A percentile compares a stretch with the other conserved stretches of the same genome.
phyloP scores from a whole-genome alignment of 2,329 filamentous ascomycete species.

The Phaeosphaeria sp. region DNA sequence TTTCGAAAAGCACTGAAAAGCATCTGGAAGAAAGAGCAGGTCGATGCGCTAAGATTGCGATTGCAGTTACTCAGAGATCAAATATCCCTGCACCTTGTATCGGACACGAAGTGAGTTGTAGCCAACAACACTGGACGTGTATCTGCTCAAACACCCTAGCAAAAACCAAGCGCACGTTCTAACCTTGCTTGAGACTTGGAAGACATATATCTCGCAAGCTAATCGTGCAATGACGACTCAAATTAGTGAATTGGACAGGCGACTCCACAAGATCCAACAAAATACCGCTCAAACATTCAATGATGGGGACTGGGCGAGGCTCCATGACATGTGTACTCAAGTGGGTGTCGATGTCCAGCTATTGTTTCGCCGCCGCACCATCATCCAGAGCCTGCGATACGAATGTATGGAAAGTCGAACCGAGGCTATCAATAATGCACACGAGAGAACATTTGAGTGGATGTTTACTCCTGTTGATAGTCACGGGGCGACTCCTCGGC shows the following conservation, averaged over 20 bases:
- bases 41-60: conserved; percentile 3
- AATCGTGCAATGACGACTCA: background rate
- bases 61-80: conserved; percentile 5
- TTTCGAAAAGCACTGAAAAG: conserved; percentile 10
- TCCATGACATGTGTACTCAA: background rate
- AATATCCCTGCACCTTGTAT: conserved; percentile 2
- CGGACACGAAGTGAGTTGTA: conserved; percentile 1
- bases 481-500: background rate
- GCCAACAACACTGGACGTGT: background rate
- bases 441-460: conserved; percentile 14
- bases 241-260: background rate
- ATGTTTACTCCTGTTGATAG: background rate
- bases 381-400: conserved; percentile 4
- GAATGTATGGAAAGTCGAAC: conserved; percentile 4
- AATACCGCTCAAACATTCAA: background rate
- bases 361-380: background rate
- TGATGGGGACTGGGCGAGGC: background rate
- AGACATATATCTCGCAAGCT: background rate
- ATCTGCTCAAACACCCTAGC: background rate
- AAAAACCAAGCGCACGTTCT: background rate
- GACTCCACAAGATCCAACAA: background rate
- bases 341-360: background rate
- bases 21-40: conserved; percentile 3
- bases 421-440: conserved; percentile 1
- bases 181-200: background rate